Base-by-base conservation (phyloP, 2,329 filamentous ascomycete species). In the Colletotrichum sp. region DNA sequence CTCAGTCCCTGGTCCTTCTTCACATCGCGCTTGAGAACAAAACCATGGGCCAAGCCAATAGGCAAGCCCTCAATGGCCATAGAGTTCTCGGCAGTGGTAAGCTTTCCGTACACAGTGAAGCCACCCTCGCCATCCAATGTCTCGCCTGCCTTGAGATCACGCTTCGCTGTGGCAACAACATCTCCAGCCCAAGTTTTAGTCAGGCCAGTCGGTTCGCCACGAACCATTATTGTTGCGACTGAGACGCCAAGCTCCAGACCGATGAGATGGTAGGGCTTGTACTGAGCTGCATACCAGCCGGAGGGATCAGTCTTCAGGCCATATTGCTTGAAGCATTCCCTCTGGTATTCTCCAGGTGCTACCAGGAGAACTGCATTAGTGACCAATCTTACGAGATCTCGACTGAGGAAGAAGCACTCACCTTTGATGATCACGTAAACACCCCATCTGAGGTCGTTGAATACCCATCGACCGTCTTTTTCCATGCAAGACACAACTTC, bases 81-180 rank as follows among this genome's bases (percentile, higher is more conserved):
- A 3, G 58, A 61, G 12, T 61, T 32, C 28, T 61, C 58, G 10
- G 85, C 85, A 3, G 83, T 83, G 83, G 86, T 85, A 10, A 88
- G 79, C 74, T 83, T 85, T 9, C 87, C 86, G 75, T 86, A 87
- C 12, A 87, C 86, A 77, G 85, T 87, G 78, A 84, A 88, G 3
- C 86, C 86, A 18, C 85, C 86, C 76, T 87, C 85, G 3, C 85
- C 85, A 74, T 87, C 87, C 1, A 87, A 81, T 79, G 97, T 86
- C 80, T 87, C 87, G 55, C 84, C 85, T 15, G 82, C 82, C 64
- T 84, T 81, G n/a, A 88, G 81, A 71, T 87, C 85, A 12, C 84
- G 82, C 80, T 88, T 88, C 28, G 86, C 85, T 6, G 85, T 87
- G 7, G 87, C 86, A 10, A 88, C 84, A n/a, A 87, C 85, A 76